phyloP scores from a whole-genome alignment of 306 rosid species.

The Hippophae rhamnoides region DNA sequence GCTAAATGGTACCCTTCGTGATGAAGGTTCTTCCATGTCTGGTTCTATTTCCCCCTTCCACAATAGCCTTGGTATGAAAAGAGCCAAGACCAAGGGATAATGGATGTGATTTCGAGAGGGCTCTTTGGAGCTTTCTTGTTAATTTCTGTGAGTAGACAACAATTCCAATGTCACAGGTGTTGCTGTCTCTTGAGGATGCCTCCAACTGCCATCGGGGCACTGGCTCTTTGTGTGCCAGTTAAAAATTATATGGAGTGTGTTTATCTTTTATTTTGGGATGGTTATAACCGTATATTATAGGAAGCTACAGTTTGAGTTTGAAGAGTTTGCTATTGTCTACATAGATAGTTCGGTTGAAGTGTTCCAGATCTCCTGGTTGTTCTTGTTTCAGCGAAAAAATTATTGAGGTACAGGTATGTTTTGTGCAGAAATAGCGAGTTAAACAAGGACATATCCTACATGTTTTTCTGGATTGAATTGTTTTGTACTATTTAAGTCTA shows the following conservation, averaged over 20 bases:
- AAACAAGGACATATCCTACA: slow-evolving; percentile 23
- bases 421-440: slow-evolving; percentile 29
- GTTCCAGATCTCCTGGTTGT: slow-evolving; percentile 29
- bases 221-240: slow-evolving; percentile 51
- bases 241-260: slow-evolving; percentile 63
- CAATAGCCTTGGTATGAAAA: slow-evolving; percentile 98
- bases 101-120: slow-evolving; percentile 17
- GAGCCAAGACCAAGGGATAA: slow-evolving; percentile 96
- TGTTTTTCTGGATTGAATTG: slow-evolving; percentile 30
- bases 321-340: slow-evolving; percentile 32
- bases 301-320: slow-evolving; percentile 30
- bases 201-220: slow-evolving; percentile 74
- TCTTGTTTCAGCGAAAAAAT: slow-evolving; percentile 27
- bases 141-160: slow-evolving; percentile 40
- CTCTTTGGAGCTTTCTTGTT: slow-evolving; percentile 49
- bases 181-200: slow-evolving; percentile 45
- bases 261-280: slow-evolving; percentile 29
- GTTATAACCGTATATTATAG: slow-evolving; percentile 31
- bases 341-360: slow-evolving; percentile 35
- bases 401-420: slow-evolving; percentile 13
- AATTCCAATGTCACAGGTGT: slow-evolving; percentile 35
- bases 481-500: slow-evolving; percentile 19
- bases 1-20: slow-evolving; percentile 91
- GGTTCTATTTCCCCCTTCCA: slow-evolving; percentile 78
- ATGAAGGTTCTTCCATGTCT: slow-evolving; percentile 93